A percentile compares a stretch with the other conserved stretches of the same genome.
Evolutionary conservation across 495 filamentous ascomycete genomes (phyloP).

Genomic region (Neurospora discreta): DNA sequence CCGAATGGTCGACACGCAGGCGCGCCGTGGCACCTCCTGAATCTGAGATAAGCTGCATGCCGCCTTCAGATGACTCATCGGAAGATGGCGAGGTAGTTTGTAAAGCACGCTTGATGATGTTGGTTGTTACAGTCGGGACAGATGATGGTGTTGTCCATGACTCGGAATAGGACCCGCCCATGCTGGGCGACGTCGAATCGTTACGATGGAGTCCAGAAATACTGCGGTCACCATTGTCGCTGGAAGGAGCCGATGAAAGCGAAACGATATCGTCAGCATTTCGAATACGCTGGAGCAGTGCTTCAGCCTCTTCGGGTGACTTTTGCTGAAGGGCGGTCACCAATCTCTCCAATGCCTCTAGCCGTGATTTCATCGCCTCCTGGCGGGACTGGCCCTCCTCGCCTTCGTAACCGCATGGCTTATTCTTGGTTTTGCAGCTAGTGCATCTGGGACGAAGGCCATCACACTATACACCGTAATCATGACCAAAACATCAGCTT

Average conservation of each 20-base stretch:
- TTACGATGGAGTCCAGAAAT: neutral
- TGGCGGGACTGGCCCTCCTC: slow-evolving; percentile 20
- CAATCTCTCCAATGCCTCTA: slow-evolving; percentile 16
- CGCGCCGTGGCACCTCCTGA: neutral
- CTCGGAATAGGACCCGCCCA: neutral
- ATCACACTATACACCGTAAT: slow-evolving; percentile 11
- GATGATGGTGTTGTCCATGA: neutral
- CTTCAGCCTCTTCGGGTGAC: slow-evolving; percentile 13
- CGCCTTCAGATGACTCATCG: neutral
- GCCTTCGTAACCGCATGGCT: slow-evolving; percentile 17
- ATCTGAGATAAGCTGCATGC: neutral
- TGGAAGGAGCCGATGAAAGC: neutral
- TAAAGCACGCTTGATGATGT: neutral
- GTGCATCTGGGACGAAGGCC: slow-evolving; percentile 17
- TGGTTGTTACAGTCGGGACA: neutral
- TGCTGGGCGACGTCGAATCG: neutral
- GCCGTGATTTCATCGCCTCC: slow-evolving; percentile 11
- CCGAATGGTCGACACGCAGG: neutral
- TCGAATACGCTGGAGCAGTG: slow-evolving; percentile 10
- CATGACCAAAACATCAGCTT: neutral
- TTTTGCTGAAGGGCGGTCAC: slow-evolving; percentile 11
- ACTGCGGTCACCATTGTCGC: neutral
- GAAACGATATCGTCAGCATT: slow-evolving; percentile 1
- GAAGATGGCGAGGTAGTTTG: neutral
- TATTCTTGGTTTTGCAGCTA: slow-evolving; percentile 8